Base-by-base conservation (phyloP, 306 rosid species). In the Sicyos edulis region DNA sequence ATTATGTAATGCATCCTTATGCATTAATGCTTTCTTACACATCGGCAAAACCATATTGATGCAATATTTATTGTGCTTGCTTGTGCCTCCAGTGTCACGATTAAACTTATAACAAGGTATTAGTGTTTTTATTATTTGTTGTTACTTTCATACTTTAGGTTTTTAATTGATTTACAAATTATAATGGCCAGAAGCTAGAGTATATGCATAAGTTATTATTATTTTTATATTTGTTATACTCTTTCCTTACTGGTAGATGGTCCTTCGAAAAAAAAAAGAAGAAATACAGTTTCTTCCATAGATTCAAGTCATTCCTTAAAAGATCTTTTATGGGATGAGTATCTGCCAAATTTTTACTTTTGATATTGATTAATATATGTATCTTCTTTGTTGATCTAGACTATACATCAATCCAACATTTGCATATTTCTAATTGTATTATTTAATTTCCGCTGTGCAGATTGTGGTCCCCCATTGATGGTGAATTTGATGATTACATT, bases 401-500 rank as follows among this genome's bases (percentile, higher is more conserved):
- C 17, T 14, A 47, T 67, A 21, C 19, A 42, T 65, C n/a, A 14
- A 67, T 10, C 42, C 14, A 47, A 45, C 42, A 47, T 20, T 21
- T 20, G 20, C 14, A 13, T 17, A 45, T 65, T 42, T 53, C 71
- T 44, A 37, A 67, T 42, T 47, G 56, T 21, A 49, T 44, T 67
- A 67, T 67, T 22, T 21, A 13, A 49, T 47, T 22, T 67, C 51
- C 42, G 62, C 15, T 60, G 24, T 78, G 65, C 82, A 92, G 98
- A 77, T 90, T 88, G 78, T 92, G 96, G 98, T 78, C 86, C 58
- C 96, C 98, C 4, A 90, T 88, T 76, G 96, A 92, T 79, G 96
- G 96, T 80, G 98, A 90, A 80, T 90, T 92, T 82, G 98, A 92
- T 79, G 98, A 92, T 85, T 92, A 92, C 79, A 87, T 92, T 63